A percentile compares a stretch with the other conserved stretches of the same genome.
Evolutionary conservation across 768 basidiomycete species (phyloP).

Genomic region (Cyclocybe aegerita): DNA sequence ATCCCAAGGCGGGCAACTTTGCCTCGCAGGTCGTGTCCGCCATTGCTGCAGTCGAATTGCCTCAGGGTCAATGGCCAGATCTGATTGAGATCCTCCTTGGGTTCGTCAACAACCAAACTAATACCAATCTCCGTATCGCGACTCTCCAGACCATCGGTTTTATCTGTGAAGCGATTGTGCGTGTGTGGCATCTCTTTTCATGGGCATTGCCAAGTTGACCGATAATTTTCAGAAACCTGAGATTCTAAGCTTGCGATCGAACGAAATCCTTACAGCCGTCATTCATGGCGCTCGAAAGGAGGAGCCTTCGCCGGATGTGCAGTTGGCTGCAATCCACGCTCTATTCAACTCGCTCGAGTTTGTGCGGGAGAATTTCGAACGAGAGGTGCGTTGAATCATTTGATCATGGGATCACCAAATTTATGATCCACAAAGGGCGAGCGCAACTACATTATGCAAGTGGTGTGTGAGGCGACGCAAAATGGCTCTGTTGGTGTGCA

Average conservation of each 20-base stretch:
- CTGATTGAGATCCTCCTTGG: constrained; percentile 86
- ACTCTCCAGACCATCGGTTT: constrained; percentile 95
- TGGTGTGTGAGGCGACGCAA: constrained; percentile 98
- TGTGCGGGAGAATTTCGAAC: constrained; percentile 95
- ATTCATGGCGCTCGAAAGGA: constrained; percentile 98
- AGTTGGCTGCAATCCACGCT: constrained; percentile 89
- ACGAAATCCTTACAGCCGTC: constrained; percentile 97
- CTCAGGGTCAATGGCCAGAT: constrained; percentile 84
- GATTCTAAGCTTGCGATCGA: constrained; percentile 83
- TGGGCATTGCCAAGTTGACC: constrained; percentile 1
- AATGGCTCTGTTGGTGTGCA: constrained; percentile 78
- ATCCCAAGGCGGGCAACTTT: constrained; percentile 75
- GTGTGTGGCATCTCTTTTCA: constrained; percentile 33
- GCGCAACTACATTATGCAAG: constrained; percentile 99
- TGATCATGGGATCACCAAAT: constrained; percentile 7
- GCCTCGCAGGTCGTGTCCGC: constrained; percentile 94
- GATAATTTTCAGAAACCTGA: constrained; percentile 78
- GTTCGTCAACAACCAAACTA: constrained; percentile 76
- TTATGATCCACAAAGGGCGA: constrained; percentile 68
- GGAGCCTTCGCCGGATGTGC: constrained; percentile 88
- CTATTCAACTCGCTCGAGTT: constrained; percentile 96
- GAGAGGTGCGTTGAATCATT: constrained; percentile 65
- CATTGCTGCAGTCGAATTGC: constrained; percentile 91
- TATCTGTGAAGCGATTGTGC: constrained; percentile 94
- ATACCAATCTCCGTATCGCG: constrained; percentile 76